A percentile compares a stretch with the other conserved stretches of the same genome.
Evolutionary conservation across 129 eudicot genomes (phyloP).

Genomic region (Apium graveolens): DNA sequence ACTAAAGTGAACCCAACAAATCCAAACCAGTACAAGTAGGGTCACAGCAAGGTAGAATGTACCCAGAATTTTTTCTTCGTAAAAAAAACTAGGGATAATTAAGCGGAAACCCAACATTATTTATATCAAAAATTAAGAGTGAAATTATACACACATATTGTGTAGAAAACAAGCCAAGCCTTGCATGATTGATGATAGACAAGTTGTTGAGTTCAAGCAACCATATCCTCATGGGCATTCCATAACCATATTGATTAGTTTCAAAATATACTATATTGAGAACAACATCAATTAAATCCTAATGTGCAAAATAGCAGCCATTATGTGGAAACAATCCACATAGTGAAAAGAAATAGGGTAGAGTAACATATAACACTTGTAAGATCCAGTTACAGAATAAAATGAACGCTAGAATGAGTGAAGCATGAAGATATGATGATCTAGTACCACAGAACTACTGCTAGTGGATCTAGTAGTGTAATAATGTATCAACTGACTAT

Average conservation of each 20-base stretch:
- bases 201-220: slow-evolving; percentile 8
- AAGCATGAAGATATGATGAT: not conserved
- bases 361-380: not conserved
- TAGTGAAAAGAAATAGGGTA: not conserved
- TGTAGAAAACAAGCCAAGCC: not conserved
- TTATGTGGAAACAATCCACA: not conserved
- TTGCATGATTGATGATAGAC: not conserved
- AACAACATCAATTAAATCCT: not conserved
- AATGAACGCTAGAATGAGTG: not conserved
- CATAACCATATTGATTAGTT: not conserved
- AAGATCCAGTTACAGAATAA: not conserved
- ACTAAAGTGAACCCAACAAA: not conserved
- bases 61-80: not conserved
- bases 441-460: not conserved
- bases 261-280: not conserved
- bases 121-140: not conserved
- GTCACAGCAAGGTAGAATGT: not conserved
- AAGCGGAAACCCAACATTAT: not conserved
- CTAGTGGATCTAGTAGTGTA: not conserved
- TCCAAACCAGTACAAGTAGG: not conserved
- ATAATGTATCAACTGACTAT: not conserved
- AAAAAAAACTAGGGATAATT: not conserved
- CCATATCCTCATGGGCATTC: not conserved
- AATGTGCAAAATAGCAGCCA: not conserved
- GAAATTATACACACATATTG: not conserved